These are phyloP conservation scores for Penicillium sp. DNA, from an alignment of 2,329 filamentous ascomycete species.

Conservation along the genomic window DNA sequence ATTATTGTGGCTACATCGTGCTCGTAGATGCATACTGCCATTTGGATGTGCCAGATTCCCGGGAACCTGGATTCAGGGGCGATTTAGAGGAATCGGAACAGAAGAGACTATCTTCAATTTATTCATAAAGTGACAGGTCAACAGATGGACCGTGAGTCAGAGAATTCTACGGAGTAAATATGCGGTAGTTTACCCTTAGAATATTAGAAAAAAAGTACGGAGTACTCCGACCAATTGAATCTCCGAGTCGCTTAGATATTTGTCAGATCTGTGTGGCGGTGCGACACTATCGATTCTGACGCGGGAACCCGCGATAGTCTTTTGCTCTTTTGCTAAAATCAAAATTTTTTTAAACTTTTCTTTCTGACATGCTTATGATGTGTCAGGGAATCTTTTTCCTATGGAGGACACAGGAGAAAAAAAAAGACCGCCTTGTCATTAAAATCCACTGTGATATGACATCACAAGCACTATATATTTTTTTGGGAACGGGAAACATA, in stretches of 20 bases:
- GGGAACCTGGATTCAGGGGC: constrained; percentile 1
- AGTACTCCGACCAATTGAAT: not conserved
- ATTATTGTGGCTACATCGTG: constrained; percentile 22
- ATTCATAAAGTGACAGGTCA: not conserved
- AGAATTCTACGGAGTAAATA: not conserved
- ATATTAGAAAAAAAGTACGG: not conserved
- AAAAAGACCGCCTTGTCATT: not conserved
- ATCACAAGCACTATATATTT: not conserved
- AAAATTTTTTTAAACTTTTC: not conserved
- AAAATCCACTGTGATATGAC: constrained; percentile 4
- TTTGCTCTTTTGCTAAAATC: too few relatives aligned
- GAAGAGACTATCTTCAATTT: not conserved
- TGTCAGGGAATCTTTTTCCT: not conserved
- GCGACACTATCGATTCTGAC: constrained; percentile 25
- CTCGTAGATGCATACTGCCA: constrained; percentile 15
- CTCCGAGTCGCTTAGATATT: constrained; percentile 13
- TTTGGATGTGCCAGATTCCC: not conserved
- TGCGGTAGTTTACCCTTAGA: not conserved
- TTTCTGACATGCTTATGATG: not conserved
- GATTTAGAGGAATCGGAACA: not conserved
- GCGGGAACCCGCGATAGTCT: constrained; percentile 1
- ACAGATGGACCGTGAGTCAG: not conserved
- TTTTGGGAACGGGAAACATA: constrained; percentile 3
- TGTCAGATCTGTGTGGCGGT: constrained; percentile 25
- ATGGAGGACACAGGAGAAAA: not conserved